These are phyloP conservation scores for Sordariomycetes sp. DNA, from an alignment of 2,329 filamentous ascomycete genomes.

Conservation along the genomic window DNA sequence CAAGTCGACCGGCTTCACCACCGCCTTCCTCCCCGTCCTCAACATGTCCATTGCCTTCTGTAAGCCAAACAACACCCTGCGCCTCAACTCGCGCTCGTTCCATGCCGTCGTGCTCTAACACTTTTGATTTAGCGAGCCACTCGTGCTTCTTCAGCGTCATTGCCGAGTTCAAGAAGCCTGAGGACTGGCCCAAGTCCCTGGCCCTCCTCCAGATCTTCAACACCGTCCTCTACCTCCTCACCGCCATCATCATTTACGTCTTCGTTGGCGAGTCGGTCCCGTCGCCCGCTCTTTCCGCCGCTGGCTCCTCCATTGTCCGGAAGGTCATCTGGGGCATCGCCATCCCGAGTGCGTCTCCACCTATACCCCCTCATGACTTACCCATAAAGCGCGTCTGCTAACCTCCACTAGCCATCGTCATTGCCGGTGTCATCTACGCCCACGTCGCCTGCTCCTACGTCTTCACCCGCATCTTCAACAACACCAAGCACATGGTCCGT, in stretches of 20 bases:
- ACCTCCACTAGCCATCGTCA: conserved; percentile 16
- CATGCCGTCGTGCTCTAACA: too few relatives aligned
- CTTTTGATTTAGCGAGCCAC: too few relatives aligned
- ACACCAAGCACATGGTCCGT: conserved; percentile 14
- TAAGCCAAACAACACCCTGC: conserved; percentile 8
- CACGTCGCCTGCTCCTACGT: conserved; percentile 14
- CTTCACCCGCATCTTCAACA: conserved; percentile 15
- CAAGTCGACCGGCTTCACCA: conserved; percentile 32
- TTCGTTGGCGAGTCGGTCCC: too few relatives aligned
- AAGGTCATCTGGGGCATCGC: too few relatives aligned
- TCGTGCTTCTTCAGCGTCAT: conserved; percentile 43
- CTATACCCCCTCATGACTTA: conserved; percentile 4
- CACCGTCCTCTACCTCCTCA: too few relatives aligned
- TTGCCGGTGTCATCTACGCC: conserved; percentile 6
- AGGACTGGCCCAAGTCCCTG: conserved; percentile 13
- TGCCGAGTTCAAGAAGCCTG: conserved; percentile 30
- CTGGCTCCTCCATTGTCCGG: too few relatives aligned
- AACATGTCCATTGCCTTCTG: conserved; percentile 28
- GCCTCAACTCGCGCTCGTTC: too few relatives aligned
- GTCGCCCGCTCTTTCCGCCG: too few relatives aligned
- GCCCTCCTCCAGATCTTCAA: conserved; percentile 11
- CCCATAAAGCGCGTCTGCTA: background rate
- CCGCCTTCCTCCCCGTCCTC: conserved; percentile 32
- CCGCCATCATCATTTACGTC: too few relatives aligned
- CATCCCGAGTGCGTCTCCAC: background rate